phyloP scores from a whole-genome alignment of 2,329 filamentous ascomycete species.

The Chalaropsis ovoidea region DNA sequence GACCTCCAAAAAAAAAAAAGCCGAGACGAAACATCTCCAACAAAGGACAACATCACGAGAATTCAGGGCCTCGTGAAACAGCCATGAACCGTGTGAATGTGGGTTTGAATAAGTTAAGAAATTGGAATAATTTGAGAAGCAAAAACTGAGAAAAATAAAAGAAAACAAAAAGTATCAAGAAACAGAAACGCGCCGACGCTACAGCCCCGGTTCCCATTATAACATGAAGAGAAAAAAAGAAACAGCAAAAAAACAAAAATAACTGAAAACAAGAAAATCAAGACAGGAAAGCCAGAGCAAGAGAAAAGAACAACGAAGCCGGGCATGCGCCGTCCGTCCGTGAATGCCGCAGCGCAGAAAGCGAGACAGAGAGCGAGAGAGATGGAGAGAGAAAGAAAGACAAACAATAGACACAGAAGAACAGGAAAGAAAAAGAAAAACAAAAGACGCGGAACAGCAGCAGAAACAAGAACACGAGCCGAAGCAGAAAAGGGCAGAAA shows the following conservation, averaged over 20 bases:
- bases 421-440: not conserved
- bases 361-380: not conserved
- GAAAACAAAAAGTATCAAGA: slow-evolving; percentile 6
- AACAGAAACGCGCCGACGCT: slow-evolving; percentile 19
- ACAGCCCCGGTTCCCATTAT: slow-evolving; percentile 19
- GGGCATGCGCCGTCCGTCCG: not conserved
- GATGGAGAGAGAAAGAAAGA: not conserved
- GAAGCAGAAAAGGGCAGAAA: not conserved
- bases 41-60: not conserved
- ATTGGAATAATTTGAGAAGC: not conserved
- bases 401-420: not conserved
- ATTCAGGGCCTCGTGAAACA: not conserved
- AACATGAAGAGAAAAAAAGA: not conserved
- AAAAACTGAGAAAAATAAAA: not conserved
- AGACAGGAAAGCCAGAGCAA: not conserved
- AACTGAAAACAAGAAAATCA: not conserved
- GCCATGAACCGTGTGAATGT: no score
- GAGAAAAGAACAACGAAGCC: not conserved
- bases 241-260: not conserved
- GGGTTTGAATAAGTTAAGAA: not conserved
- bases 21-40: not conserved
- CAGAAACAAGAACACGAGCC: not conserved
- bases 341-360: not conserved
- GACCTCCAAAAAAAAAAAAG: not conserved
- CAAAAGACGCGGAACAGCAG: not conserved